Conservation (phyloP, 108 stramenopile species). For the Nannochloropsis gaditana region DNA sequence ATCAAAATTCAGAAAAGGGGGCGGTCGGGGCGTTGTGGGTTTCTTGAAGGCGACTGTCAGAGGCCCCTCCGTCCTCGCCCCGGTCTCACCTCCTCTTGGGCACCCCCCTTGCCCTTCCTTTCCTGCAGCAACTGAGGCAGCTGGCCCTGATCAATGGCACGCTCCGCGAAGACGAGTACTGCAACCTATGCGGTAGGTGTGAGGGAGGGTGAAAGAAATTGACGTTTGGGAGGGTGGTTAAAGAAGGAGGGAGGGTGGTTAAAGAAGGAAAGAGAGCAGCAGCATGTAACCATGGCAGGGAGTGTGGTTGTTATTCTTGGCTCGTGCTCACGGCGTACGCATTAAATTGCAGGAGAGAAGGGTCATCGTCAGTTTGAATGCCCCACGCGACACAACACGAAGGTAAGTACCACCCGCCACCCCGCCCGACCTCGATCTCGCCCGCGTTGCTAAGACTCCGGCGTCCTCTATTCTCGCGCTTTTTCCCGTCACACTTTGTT, state of each 20-base stretch:
- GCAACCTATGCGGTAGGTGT: constrained; percentile 71
- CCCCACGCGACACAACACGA: constrained; percentile 55
- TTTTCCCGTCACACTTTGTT: too few species aligned
- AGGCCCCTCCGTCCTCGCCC: neutral
- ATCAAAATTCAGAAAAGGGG: too few species aligned
- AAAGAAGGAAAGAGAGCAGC: neutral
- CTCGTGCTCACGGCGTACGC: neutral
- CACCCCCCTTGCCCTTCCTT: neutral
- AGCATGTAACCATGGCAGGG: too few species aligned
- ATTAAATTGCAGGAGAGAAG: constrained; percentile 59
- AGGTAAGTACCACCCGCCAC: neutral
- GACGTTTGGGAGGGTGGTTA: too few species aligned
- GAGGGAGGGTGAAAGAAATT: neutral
- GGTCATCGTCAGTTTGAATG: constrained; percentile 95
- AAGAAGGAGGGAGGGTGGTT: neutral
- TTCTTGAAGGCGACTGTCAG: neutral
- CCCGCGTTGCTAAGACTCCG: neutral
- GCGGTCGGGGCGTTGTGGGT: too few species aligned
- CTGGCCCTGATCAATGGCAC: constrained; percentile 98
- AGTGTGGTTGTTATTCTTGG: too few species aligned
- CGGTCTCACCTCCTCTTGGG: neutral
- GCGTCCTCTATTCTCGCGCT: too few species aligned
- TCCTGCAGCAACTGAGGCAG: constrained; percentile 72
- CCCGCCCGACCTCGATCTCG: neutral
- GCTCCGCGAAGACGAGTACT: constrained; percentile 91